phyloP scores from a whole-genome alignment of 768 basidiomycete species.

The Tylopilus vinaceipallidus region DNA sequence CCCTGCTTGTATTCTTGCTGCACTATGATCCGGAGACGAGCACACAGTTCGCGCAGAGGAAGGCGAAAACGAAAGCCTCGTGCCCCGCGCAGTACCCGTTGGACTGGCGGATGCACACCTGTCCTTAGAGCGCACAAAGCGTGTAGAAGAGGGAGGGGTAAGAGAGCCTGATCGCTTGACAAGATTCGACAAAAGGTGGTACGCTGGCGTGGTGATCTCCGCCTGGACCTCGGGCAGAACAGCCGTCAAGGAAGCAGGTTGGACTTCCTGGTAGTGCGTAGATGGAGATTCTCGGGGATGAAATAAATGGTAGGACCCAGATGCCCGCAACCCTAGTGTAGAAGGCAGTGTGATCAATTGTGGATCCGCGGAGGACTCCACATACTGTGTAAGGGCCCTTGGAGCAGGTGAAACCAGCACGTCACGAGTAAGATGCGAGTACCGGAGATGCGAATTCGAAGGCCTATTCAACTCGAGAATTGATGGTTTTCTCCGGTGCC shows the following conservation, averaged over 20 bases:
- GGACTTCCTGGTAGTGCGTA: conserved; percentile 1
- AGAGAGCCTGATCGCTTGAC: conserved; percentile 37
- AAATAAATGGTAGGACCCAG: conserved; percentile 28
- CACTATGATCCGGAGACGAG: conserved; percentile 16
- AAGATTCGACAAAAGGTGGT: conserved; percentile 60
- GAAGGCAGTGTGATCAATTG: conserved; percentile 61
- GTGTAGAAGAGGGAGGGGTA: conserved; percentile 23
- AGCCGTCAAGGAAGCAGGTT: not conserved
- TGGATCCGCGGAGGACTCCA: conserved; percentile 54
- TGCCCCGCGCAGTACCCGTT: conserved; percentile 25
- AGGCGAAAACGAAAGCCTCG: conserved; percentile 13
- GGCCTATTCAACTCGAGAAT: conserved; percentile 36
- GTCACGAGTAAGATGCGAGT: conserved; percentile 50
- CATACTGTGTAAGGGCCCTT: conserved; percentile 72
- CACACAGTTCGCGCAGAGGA: conserved; percentile 10
- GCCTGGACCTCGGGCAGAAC: conserved; percentile 36
- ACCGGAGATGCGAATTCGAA: conserved; percentile 41
- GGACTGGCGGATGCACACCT: conserved; percentile 36
- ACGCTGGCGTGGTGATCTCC: conserved; percentile 54
- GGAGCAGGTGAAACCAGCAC: conserved; percentile 66
- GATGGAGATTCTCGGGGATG: conserved; percentile 7
- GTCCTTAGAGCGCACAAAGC: conserved; percentile 32
- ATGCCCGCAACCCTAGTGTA: conserved; percentile 61
- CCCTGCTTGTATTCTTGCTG: conserved; percentile 6
- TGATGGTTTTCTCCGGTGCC: conserved; percentile 46